Percentiles rank a stretch among this genome's conserved stretches.
Evolutionary conservation across 2,329 filamentous ascomycete genomes (phyloP).

Genomic region (Fusarium sp.): DNA sequence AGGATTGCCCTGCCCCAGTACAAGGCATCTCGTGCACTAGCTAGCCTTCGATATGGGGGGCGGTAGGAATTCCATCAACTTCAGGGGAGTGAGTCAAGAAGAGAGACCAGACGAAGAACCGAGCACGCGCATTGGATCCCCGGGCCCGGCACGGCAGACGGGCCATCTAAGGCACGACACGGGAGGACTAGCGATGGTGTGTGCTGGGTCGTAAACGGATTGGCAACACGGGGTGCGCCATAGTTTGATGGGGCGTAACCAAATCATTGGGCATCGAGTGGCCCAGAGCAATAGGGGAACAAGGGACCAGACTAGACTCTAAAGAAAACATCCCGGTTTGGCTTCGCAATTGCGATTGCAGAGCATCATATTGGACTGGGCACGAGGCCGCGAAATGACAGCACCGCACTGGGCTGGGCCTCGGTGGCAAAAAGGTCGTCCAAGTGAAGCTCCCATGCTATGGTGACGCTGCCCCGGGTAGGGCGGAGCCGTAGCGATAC

Average conservation of each 20-base stretch:
- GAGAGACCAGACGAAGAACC: constrained; percentile 36
- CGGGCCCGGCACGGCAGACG: constrained; percentile 37
- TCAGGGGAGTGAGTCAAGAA: constrained; percentile 40
- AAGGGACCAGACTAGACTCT: constrained; percentile 34
- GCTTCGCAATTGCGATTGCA: constrained; percentile 12
- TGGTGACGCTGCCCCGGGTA: constrained; percentile 31
- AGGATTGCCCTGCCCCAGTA: constrained; percentile 33
- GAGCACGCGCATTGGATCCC: constrained; percentile 30
- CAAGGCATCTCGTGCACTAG: constrained; percentile 39
- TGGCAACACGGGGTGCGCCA: constrained; percentile 32
- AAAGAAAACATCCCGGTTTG: constrained; percentile 26
- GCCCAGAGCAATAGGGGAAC: constrained; percentile 12
- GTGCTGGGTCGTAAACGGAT: constrained; percentile 25
- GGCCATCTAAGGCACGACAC: constrained; percentile 38
- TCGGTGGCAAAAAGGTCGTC: constrained; percentile 35
- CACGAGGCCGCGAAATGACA: constrained; percentile 28
- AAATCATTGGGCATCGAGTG: constrained; percentile 46
- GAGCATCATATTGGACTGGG: constrained; percentile 20
- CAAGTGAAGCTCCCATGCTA: constrained; percentile 32
- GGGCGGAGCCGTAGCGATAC: constrained; percentile 33
- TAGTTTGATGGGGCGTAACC: constrained; percentile 31
- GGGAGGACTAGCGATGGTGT: constrained; percentile 35
- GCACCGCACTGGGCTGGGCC: constrained; percentile 15
- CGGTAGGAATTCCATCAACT: constrained; percentile 21
- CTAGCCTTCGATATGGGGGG: constrained; percentile 34